Base-by-base conservation (phyloP, 805 yeast genomes). In the Cyberlindnera misumaiensis region DNA sequence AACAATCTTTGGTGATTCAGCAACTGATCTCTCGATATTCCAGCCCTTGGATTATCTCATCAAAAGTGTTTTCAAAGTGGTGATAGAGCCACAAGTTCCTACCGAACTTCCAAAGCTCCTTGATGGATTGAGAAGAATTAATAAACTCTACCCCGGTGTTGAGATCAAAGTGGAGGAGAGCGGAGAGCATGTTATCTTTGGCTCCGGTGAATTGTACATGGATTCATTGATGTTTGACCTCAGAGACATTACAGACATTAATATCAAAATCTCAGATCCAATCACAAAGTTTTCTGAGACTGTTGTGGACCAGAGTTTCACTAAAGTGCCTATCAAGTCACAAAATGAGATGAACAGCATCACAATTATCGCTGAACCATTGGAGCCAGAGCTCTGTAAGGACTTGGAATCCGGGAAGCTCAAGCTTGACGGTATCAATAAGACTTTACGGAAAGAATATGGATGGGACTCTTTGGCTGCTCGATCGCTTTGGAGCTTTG, bases 401-500 rank as follows among this genome's bases (percentile, higher is more conserved):
- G 88, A 80, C 36, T 69, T 88, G 11, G 78, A 74, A 42, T 49
- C 48, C 1, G 81, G 82, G 0, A 59, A 58, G 13, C 51, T 75
- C 7, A 7, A 14, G 11, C 16, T 54, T 42, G 68, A 75, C 0
- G 42, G 51, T 2, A 56, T 83, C 1, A 69, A 84, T 3, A 79
- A 75, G 46, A 56, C 62, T 11, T 67, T 88, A 38, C 70, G 78
- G 42, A 65, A 64, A 1, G 64, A 70, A 11, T 81, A 80, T 55
- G 73, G 70, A 0, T 88, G 96, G 95, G 97, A 89, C 58, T 68
- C 89, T 0, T 64, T 88, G 14, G 83, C 88, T 0, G 80, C 96
- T 0, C 68, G 95, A 47, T 81, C 93, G 0, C 62, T 87, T 4
- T 85, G 95, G 96, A 58, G 77, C 7, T 76, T 85, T 53, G 84